Conservation (phyloP, 1,284 basidiomycete species). For the Xerocomus minutiporus region DNA sequence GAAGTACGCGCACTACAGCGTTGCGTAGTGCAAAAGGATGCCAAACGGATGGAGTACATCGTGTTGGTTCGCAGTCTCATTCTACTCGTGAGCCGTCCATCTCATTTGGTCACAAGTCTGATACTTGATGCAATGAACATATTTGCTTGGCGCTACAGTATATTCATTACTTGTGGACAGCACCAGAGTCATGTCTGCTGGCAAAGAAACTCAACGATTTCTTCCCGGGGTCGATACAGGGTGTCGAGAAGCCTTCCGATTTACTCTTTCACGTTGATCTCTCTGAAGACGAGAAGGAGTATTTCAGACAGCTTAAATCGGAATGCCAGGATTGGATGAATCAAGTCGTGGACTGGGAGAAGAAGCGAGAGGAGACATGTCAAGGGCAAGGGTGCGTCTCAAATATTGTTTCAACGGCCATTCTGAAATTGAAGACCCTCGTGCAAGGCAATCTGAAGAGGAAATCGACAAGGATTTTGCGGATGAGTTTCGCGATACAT, state of each 20-base stretch:
- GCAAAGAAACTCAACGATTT: constrained; percentile 40
- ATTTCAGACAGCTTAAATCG: constrained; percentile 23
- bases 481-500: constrained; percentile 21
- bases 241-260: constrained; percentile 19
- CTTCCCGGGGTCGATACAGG: constrained; percentile 35
- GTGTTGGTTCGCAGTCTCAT: constrained; percentile 30
- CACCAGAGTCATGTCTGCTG: constrained; percentile 32
- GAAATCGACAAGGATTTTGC: constrained; percentile 7
- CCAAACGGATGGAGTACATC: constrained; percentile 35
- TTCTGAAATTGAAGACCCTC: background rate
- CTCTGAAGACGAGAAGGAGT: constrained; percentile 26
- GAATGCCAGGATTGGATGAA: constrained; percentile 24
- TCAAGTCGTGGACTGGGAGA: constrained; percentile 29
- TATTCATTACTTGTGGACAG: constrained; percentile 29
- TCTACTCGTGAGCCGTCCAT: constrained; percentile 13
- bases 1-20: constrained; percentile 13
- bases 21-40: constrained; percentile 13
- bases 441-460: constrained; percentile 11
- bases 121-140: background rate
- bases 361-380: constrained; percentile 14
- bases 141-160: background rate
- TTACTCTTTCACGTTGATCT: constrained; percentile 33
- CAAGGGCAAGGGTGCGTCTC: constrained; percentile 20
- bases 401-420: background rate
- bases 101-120: background rate